Percentiles rank a stretch among this genome's conserved stretches.
phyloP scores from a whole-genome alignment of 371 early-diverging fungal genomes.

The Apophysomyces sp. region DNA sequence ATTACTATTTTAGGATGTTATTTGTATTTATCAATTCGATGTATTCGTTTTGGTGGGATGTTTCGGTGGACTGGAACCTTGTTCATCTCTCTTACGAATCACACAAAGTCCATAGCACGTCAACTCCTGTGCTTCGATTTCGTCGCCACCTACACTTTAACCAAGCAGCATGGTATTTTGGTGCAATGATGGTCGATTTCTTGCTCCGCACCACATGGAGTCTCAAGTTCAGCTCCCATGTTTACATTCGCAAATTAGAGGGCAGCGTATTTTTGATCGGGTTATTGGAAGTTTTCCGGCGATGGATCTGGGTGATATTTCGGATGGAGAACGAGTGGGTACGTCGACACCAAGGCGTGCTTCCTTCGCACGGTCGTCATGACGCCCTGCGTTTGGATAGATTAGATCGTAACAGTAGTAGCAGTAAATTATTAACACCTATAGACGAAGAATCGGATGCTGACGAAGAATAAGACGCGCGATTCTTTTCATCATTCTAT shows the following conservation, averaged over 20 bases:
- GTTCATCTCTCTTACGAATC: slow-evolving; percentile 30
- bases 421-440: neutral
- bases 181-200: slow-evolving; percentile 75
- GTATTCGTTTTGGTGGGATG: slow-evolving; percentile 95
- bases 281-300: slow-evolving; percentile 74
- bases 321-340: slow-evolving; percentile 84
- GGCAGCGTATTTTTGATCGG: slow-evolving; percentile 76
- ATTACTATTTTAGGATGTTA: slow-evolving; percentile 57
- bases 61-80: slow-evolving; percentile 89
- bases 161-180: slow-evolving; percentile 63
- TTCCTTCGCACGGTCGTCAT: slow-evolving; percentile 21
- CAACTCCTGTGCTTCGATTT: slow-evolving; percentile 44
- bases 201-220: slow-evolving; percentile 86
- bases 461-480: neutral
- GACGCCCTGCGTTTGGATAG: slow-evolving; percentile 14
- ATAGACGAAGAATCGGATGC: slow-evolving; percentile 3
- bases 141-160: slow-evolving; percentile 68
- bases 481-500: neutral
- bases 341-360: slow-evolving; percentile 30
- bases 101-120: slow-evolving; percentile 2
- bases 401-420: slow-evolving; percentile 8
- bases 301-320: slow-evolving; percentile 93
- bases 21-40: slow-evolving; percentile 83
- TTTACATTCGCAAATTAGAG: slow-evolving; percentile 64
- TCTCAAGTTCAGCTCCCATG: slow-evolving; percentile 73